Conservation (phyloP, 2,329 filamentous ascomycete species). For the Chrysoporthe austroafricana region DNA sequence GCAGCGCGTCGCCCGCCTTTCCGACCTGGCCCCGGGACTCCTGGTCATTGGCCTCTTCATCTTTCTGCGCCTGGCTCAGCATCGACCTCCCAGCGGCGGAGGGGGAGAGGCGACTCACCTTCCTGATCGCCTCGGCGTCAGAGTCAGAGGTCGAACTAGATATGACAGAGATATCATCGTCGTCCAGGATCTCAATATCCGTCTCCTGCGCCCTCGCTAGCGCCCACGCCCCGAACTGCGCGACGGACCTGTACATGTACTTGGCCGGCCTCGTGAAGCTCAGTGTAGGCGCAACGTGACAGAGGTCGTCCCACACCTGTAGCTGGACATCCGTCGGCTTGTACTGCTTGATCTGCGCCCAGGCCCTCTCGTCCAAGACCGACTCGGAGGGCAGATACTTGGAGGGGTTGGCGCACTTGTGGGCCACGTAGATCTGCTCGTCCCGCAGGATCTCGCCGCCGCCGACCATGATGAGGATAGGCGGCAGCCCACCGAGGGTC, state of each 20-base stretch:
- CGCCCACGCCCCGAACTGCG: slow-evolving; percentile 93
- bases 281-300: slow-evolving; percentile 89
- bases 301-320: slow-evolving; percentile 95
- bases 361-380: slow-evolving; percentile 65
- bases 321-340: slow-evolving; percentile 89
- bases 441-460: slow-evolving; percentile 89
- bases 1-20: slow-evolving; percentile 83
- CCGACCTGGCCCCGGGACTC: slow-evolving; percentile 59
- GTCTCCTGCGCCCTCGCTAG: slow-evolving; percentile 80
- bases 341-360: slow-evolving; percentile 65
- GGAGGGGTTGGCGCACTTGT: slow-evolving; percentile 86
- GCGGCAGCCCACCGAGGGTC: slow-evolving; percentile 86
- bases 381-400: slow-evolving; percentile 72
- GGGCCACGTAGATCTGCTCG: slow-evolving; percentile 92
- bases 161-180: slow-evolving; percentile 76
- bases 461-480: slow-evolving; percentile 82
- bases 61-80: slow-evolving; percentile 8
- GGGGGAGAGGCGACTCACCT: slow-evolving; percentile 21
- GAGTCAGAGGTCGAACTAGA: slow-evolving; percentile 58
- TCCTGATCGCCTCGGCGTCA: slow-evolving; percentile 33
- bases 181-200: slow-evolving; percentile 79
- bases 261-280: slow-evolving; percentile 96
- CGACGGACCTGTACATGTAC: slow-evolving; percentile 89
- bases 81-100: not conserved
- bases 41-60: slow-evolving; percentile 33